phyloP scores from a whole-genome alignment of 2,329 filamentous ascomycete species.

The Microthyrium microscopicum region DNA sequence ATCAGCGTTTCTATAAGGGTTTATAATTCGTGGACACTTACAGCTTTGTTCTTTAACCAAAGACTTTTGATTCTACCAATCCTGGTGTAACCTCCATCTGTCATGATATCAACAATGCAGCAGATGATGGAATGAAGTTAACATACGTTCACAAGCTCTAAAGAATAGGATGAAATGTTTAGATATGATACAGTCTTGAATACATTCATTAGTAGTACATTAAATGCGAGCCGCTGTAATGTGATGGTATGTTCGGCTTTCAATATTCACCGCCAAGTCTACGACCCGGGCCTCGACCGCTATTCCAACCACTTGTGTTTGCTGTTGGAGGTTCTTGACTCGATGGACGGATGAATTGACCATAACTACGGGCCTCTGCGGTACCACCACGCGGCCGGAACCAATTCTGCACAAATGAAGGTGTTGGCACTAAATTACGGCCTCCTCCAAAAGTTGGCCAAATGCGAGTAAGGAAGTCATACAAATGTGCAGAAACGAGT shows the following conservation, averaged over 20 bases:
- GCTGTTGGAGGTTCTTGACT: background rate
- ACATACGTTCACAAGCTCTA: no score
- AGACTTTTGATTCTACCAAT: no score
- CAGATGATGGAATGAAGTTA: no score
- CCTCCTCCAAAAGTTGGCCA: conserved; percentile 85
- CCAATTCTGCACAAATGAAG: conserved; percentile 50
- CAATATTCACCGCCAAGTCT: conserved; percentile 4
- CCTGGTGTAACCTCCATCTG: no score
- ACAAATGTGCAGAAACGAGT: conserved; percentile 74
- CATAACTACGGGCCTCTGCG: conserved; percentile 5
- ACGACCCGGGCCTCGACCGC: conserved; percentile 6
- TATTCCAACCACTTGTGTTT: conserved; percentile 2
- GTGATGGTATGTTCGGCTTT: background rate
- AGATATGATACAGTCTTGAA: background rate
- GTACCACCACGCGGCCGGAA: conserved; percentile 24
- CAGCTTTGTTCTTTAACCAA: no score
- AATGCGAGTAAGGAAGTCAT: conserved; percentile 74
- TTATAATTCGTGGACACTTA: no score
- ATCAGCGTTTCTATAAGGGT: no score
- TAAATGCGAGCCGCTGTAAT: conserved; percentile 1
- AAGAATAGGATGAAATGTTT: background rate
- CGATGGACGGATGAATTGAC: conserved; percentile 1
- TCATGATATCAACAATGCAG: no score
- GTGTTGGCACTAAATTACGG: conserved; percentile 57
- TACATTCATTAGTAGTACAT: no score